These are phyloP conservation scores for Quillaja saponaria DNA, from an alignment of 306 rosid species.

Conservation along the genomic window DNA sequence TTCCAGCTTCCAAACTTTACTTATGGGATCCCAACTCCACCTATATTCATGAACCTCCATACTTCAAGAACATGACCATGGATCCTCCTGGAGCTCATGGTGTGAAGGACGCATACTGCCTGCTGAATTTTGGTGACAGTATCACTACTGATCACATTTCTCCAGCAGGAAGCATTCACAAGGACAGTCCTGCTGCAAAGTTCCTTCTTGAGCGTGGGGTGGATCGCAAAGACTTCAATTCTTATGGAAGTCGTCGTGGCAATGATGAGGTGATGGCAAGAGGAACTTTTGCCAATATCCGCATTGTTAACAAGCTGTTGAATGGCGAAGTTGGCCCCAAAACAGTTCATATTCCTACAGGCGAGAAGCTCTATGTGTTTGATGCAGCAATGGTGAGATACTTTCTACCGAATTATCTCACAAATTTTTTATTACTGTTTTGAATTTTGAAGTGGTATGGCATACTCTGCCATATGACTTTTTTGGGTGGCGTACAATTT, in stretches of 20 bases:
- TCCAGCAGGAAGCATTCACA: conserved; percentile 92
- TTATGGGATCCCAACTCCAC: conserved; percentile 89
- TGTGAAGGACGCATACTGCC: conserved; percentile 90
- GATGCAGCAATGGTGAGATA: conserved; percentile 80
- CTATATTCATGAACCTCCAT: conserved; percentile 92
- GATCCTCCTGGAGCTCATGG: conserved; percentile 83
- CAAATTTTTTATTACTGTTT: conserved; percentile 2
- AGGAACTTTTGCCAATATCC: conserved; percentile 93
- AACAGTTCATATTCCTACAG: conserved; percentile 81
- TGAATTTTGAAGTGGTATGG: background rate
- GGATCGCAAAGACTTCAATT: conserved; percentile 84
- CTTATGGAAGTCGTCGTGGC: conserved; percentile 93
- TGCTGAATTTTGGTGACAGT: conserved; percentile 88
- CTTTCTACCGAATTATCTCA: conserved; percentile 20
- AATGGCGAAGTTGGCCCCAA: conserved; percentile 88
- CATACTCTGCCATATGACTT: conserved; percentile 8
- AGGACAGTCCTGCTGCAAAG: conserved; percentile 92
- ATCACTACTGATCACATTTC: conserved; percentile 96
- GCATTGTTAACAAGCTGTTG: conserved; percentile 86
- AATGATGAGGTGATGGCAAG: conserved; percentile 97
- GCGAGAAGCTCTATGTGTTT: conserved; percentile 74
- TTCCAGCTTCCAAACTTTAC: conserved; percentile 62
- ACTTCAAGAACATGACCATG: conserved; percentile 84
- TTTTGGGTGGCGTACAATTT: conserved; percentile 2
- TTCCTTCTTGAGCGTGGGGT: conserved; percentile 80